These are phyloP conservation scores for Prosopis cineraria DNA, from an alignment of 306 rosid genomes.

Conservation along the genomic window DNA sequence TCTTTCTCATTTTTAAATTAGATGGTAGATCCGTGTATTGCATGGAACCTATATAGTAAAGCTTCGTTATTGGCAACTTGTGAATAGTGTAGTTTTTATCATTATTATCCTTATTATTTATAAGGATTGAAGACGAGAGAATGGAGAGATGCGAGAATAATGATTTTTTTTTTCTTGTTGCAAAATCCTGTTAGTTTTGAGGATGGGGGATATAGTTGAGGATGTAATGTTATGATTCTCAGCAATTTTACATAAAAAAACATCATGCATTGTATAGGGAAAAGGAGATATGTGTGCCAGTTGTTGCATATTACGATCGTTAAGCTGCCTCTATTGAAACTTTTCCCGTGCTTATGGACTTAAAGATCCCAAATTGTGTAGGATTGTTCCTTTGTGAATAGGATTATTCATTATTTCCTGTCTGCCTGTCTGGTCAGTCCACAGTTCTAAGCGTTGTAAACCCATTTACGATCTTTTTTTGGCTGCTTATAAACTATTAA, in stretches of 20 bases:
- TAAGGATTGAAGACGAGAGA: not conserved
- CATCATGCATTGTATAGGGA: not conserved
- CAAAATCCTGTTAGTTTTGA: not conserved
- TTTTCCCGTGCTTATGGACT: not conserved
- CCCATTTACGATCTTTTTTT: not conserved
- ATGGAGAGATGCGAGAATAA: not conserved
- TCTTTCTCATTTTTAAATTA: not conserved
- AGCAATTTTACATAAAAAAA: not conserved
- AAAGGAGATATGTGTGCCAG: not conserved
- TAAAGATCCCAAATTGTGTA: not conserved
- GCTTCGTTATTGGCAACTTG: not conserved
- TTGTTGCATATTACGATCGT: not conserved
- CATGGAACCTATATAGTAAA: not conserved
- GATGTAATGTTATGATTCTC: not conserved
- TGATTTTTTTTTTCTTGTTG: not conserved
- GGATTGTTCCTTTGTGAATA: not conserved
- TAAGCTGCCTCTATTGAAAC: not conserved
- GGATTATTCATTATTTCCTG: not conserved
- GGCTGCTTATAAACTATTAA: not conserved
- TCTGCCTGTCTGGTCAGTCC: not conserved
- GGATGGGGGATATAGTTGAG: not conserved
- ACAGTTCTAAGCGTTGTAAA: not conserved
- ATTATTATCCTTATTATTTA: not conserved
- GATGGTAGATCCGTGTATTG: not conserved
- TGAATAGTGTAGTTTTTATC: not conserved